phyloP scores from a whole-genome alignment of 768 basidiomycete species.

The Lentinula aciculospora region DNA sequence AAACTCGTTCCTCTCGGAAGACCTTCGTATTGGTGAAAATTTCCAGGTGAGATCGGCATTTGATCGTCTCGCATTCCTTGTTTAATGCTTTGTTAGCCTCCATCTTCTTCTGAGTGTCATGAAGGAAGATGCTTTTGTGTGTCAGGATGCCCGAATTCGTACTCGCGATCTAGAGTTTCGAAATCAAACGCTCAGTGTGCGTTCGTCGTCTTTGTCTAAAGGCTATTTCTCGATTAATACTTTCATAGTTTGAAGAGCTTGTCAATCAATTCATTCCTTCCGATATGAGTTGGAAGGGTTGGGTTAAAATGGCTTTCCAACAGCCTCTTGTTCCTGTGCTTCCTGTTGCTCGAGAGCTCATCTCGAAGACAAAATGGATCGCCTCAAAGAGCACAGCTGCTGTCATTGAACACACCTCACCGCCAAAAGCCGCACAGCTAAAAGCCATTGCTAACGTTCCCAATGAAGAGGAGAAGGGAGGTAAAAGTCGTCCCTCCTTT shows the following conservation, averaged over 20 bases:
- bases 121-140: slow-evolving; percentile 82
- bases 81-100: slow-evolving; percentile 34
- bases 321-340: slow-evolving; percentile 74
- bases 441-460: not conserved
- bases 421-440: slow-evolving; percentile 14
- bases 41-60: slow-evolving; percentile 45
- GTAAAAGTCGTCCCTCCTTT: not conserved
- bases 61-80: slow-evolving; percentile 11
- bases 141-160: slow-evolving; percentile 70
- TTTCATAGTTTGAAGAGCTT: slow-evolving; percentile 64
- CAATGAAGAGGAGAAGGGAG: not conserved
- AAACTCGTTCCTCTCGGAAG: slow-evolving; percentile 72
- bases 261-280: slow-evolving; percentile 78
- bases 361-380: slow-evolving; percentile 73
- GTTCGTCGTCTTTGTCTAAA: slow-evolving; percentile 16
- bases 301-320: slow-evolving; percentile 80
- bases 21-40: slow-evolving; percentile 79
- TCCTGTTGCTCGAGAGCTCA: slow-evolving; percentile 71
- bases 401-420: slow-evolving; percentile 22
- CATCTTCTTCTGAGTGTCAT: slow-evolving; percentile 72
- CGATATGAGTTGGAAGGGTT: slow-evolving; percentile 72
- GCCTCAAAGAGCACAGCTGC: slow-evolving; percentile 35
- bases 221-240: slow-evolving; percentile 1
- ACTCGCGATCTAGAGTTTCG: slow-evolving; percentile 79
- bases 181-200: slow-evolving; percentile 78